Base-by-base conservation (phyloP, 2,329 filamentous ascomycete species). In the Colletotrichum euphorbiae region DNA sequence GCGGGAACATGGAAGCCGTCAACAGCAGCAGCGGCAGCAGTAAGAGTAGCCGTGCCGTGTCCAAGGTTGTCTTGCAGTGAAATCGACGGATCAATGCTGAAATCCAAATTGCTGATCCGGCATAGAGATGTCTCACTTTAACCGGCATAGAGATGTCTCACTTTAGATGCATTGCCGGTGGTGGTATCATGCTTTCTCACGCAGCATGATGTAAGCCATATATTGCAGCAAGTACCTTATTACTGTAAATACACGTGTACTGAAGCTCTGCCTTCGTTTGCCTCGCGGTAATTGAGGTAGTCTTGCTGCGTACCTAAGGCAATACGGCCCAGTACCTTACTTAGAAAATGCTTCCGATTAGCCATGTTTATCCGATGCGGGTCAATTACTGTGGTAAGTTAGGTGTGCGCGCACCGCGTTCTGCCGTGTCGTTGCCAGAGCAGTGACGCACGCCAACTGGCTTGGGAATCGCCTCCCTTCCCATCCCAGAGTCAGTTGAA, bases 361-460 rank as follows among this genome's bases (percentile, higher is more conserved):
- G 42, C 42, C 2, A 28, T 7, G 28, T 28, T 28, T 28, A 19
- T 12, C 52, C 31, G 17, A 54, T 38, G 51, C n/a, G 38, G 36
- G 48, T 36, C 52, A 24, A 24, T 0, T 40, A 7, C 28, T 28
- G 7, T 28, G 28, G 28, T 28, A 28, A 5, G 6, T 1, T 42
- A 56, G 52, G 6, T 56, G 19, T 21, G 52, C 52, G 59, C 52
- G 59, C 36, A 67, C 45, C 17, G 19, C 43, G 19, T 51, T 36
- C 19, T 63, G 59, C 45, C 15, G 48, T 50, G 46, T n/a, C 17
- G 65, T 68, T 68, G 65, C 52, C 46, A 54, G 54, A 54, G 65
- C 46, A 64, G 61, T 68, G 65, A 59, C 54, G 65, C 65, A 65
- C 45, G 28, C 54, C 45, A 59, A 33, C 45, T 52, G 31, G 60